phyloP scores from a whole-genome alignment of 2,329 filamentous ascomycete genomes.

The Aspergillus sp. region DNA sequence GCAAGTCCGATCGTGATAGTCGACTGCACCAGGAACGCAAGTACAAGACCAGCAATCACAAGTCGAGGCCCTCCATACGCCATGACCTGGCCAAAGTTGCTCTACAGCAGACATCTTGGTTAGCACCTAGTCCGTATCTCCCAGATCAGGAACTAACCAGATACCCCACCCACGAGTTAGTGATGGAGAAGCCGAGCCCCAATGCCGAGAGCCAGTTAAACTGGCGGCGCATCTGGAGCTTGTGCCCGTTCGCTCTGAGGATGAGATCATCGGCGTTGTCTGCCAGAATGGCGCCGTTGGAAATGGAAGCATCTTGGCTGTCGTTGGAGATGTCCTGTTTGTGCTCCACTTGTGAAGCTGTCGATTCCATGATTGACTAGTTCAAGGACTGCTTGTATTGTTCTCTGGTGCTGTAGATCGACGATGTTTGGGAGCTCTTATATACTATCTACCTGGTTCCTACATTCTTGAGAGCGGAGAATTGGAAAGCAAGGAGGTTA shows the following conservation, averaged over 20 bases:
- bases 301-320: background rate
- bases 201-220: constrained; percentile 24
- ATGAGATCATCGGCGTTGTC: background rate
- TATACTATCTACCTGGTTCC: background rate
- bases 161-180: constrained; percentile 34
- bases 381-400: background rate
- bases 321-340: background rate
- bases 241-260: background rate
- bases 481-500: background rate
- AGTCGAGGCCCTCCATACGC: background rate
- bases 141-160: constrained; percentile 1
- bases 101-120: constrained; percentile 10
- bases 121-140: too few relatives aligned
- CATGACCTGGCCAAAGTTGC: constrained; percentile 3
- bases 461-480: background rate
- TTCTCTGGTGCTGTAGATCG: background rate
- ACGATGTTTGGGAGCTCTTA: background rate
- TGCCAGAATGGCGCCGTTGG: background rate
- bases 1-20: constrained; percentile 11
- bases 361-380: background rate
- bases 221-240: constrained; percentile 17
- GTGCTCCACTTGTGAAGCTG: background rate
- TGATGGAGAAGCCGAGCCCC: constrained; percentile 28
- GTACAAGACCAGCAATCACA: constrained; percentile 12
- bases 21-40: constrained; percentile 21